A percentile compares a stretch with the other conserved stretches of the same genome.
phyloP scores from a whole-genome alignment of 352 stramenopile genomes.

The Pythium folliculosum region DNA sequence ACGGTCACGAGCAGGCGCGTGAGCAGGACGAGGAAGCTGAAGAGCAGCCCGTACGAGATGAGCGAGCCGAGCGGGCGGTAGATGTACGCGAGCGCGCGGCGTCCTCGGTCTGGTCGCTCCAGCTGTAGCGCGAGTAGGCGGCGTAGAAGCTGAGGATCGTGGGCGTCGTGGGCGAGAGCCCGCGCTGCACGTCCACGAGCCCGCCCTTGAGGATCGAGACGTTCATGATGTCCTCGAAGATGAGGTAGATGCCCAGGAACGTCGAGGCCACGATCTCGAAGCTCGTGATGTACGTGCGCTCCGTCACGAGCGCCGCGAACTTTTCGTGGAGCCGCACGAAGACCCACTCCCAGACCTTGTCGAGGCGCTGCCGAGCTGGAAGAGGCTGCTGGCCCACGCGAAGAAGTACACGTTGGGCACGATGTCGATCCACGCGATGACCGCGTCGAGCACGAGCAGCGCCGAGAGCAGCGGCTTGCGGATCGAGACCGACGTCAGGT shows the following conservation, averaged over 20 bases:
- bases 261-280: slow-evolving; percentile 33
- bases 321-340: slow-evolving; percentile 22
- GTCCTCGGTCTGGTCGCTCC: slow-evolving; percentile 23
- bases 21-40: slow-evolving; percentile 15
- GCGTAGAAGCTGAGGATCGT: slow-evolving; percentile 24
- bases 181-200: slow-evolving; percentile 22
- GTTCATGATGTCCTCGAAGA: slow-evolving; percentile 25
- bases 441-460: slow-evolving; percentile 24
- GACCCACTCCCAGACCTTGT: slow-evolving; percentile 17
- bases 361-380: slow-evolving; percentile 28
- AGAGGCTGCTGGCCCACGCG: slow-evolving; percentile 26
- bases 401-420: slow-evolving; percentile 31
- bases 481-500: slow-evolving; percentile 26
- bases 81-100: slow-evolving; percentile 8
- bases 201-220: slow-evolving; percentile 21
- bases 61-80: slow-evolving; percentile 27
- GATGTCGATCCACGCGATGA: slow-evolving; percentile 32
- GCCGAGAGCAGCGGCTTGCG: slow-evolving; percentile 22
- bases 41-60: slow-evolving; percentile 22
- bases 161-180: slow-evolving; percentile 18
- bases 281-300: slow-evolving; percentile 28
- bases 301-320: slow-evolving; percentile 26
- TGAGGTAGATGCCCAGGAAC: slow-evolving; percentile 23
- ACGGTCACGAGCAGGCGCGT: slow-evolving; percentile 19
- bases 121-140: slow-evolving; percentile 30